A percentile compares a stretch with the other conserved stretches of the same genome.
phyloP scores from a whole-genome alignment of 371 early-diverging fungal species.

The Circinella umbellata region DNA sequence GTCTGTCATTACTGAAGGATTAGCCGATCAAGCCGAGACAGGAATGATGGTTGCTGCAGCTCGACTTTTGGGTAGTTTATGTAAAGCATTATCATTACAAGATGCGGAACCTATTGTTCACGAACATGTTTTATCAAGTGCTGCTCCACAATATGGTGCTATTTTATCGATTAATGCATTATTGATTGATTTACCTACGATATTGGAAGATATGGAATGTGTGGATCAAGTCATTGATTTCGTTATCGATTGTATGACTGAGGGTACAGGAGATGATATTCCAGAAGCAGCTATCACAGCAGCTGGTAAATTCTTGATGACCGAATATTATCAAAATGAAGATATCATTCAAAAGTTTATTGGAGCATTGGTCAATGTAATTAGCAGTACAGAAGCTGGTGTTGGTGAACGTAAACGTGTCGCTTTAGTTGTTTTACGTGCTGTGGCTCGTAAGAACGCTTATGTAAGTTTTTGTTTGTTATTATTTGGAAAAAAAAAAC shows the following conservation, averaged over 20 bases:
- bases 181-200: conserved; percentile 49
- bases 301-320: conserved; percentile 55
- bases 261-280: conserved; percentile 24
- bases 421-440: conserved; percentile 45
- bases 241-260: conserved; percentile 7
- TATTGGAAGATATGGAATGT: conserved; percentile 43
- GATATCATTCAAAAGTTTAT: conserved; percentile 33
- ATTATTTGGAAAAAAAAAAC: too few species aligned
- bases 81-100: conserved; percentile 15
- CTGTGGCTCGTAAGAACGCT: conserved; percentile 47
- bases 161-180: conserved; percentile 54
- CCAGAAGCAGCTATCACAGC: conserved; percentile 59
- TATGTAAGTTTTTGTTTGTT: conserved; percentile 25
- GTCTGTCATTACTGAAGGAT: conserved; percentile 51
- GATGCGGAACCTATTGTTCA: conserved; percentile 19
- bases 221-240: conserved; percentile 29
- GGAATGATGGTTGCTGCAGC: conserved; percentile 35
- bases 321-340: conserved; percentile 45
- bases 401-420: conserved; percentile 46
- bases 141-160: conserved; percentile 45
- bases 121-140: conserved; percentile 44
- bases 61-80: conserved; percentile 40
- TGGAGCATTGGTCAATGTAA: conserved; percentile 36
- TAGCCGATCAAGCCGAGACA: conserved; percentile 36
- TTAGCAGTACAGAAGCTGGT: conserved; percentile 33